phyloP scores from a whole-genome alignment of 2,329 filamentous ascomycete genomes.

The Beauveria brongniartii region DNA sequence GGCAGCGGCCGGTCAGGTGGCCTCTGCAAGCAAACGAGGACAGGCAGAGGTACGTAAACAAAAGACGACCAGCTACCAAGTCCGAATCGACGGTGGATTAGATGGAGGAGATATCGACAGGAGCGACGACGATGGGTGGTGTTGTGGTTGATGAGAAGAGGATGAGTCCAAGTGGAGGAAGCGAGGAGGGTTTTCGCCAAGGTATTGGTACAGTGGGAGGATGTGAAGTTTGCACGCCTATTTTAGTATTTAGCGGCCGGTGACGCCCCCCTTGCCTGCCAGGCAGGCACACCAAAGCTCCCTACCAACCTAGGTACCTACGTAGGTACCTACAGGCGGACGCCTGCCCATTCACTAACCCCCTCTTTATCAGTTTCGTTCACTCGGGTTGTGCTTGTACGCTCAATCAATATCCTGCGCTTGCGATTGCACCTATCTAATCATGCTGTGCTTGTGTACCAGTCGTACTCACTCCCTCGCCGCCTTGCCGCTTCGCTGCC shows the following conservation, averaged over 20 bases:
- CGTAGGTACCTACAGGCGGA: not conserved
- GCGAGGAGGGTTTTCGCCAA: slow-evolving; percentile 8
- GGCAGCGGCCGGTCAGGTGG: slow-evolving; percentile 29
- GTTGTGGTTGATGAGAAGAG: slow-evolving; percentile 9
- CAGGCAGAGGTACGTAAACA: slow-evolving; percentile 11
- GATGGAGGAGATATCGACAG: slow-evolving; percentile 8
- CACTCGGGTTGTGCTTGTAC: too few relatives aligned
- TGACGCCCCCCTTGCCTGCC: not conserved
- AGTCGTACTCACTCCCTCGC: not conserved
- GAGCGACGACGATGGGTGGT: slow-evolving; percentile 8
- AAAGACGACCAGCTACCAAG: slow-evolving; percentile 12
- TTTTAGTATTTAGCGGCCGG: slow-evolving; percentile 4
- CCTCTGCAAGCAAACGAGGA: slow-evolving; percentile 23
- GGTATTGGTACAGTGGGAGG: slow-evolving; percentile 1
- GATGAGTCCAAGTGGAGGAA: slow-evolving; percentile 7
- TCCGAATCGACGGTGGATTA: slow-evolving; percentile 8
- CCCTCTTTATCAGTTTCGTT: too few relatives aligned
- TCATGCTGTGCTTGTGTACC: too few relatives aligned
- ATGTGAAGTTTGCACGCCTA: not conserved
- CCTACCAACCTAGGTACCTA: not conserved
- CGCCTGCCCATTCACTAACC: too few relatives aligned
- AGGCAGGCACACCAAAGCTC: not conserved
- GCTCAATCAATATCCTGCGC: not conserved
- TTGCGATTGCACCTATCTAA: too few relatives aligned
- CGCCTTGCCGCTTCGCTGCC: not conserved